Evolutionary conservation across 73 alveolate genomes (phyloP).

Genomic region (Symbiodinium pilosum): DNA sequence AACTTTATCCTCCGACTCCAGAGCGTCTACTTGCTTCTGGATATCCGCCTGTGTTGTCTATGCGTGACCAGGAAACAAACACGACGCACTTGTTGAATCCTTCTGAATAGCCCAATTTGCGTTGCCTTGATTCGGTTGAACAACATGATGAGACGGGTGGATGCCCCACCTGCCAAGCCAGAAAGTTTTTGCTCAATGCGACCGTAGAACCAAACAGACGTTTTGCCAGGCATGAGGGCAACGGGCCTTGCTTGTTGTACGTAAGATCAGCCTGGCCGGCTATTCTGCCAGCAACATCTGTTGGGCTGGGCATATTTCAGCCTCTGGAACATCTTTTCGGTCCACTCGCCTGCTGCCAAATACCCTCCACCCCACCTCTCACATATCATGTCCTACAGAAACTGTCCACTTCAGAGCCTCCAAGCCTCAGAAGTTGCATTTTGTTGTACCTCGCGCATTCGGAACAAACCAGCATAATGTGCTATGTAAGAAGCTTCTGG

Average conservation of each 20-base stretch:
- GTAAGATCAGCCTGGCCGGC: not conserved
- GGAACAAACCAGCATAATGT: too few species aligned
- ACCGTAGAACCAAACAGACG: too few species aligned
- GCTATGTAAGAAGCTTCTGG: not conserved
- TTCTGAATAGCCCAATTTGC: not conserved
- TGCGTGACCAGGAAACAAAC: too few species aligned
- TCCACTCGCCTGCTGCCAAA: not conserved
- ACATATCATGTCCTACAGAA: too few species aligned
- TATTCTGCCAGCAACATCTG: not conserved
- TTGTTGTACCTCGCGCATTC: not conserved
- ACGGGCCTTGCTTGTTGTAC: not conserved
- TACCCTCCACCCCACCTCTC: too few species aligned
- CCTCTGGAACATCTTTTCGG: not conserved
- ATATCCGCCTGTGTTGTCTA: constrained; percentile 61
- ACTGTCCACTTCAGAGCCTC: not conserved
- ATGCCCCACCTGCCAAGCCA: constrained; percentile 3
- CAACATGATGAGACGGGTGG: not conserved
- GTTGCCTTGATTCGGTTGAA: not conserved
- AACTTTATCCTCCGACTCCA: constrained; percentile 40
- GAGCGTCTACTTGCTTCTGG: constrained; percentile 32
- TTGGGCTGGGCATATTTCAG: not conserved
- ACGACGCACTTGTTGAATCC: not conserved
- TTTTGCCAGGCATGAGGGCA: not conserved
- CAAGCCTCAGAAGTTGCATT: not conserved
- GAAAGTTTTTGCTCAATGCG: not conserved